Evolutionary conservation across 1,284 basidiomycete genomes (phyloP).

Genomic region (Ustilago sp.): DNA sequence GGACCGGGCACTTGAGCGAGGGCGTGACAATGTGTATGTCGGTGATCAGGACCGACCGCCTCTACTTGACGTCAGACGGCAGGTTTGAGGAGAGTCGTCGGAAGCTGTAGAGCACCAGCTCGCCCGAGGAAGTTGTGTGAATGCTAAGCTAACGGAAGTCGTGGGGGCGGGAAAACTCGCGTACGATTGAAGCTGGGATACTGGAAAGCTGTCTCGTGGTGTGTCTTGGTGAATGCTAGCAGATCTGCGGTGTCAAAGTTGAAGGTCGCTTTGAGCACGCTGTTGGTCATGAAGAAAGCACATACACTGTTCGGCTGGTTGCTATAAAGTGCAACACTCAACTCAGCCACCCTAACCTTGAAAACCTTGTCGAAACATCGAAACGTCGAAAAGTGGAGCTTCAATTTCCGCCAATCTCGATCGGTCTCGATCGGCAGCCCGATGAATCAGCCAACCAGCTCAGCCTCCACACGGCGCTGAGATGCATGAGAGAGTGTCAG

Average conservation of each 20-base stretch:
- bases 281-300: conserved; percentile 5
- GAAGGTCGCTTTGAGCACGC: not conserved
- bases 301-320: not conserved
- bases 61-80: not conserved
- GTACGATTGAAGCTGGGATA: not conserved
- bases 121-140: not conserved
- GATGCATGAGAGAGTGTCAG: conserved; percentile 12
- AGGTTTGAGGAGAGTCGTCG: not conserved
- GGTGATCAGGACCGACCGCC: not conserved
- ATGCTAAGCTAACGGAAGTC: not conserved
- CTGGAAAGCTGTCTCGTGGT: not conserved
- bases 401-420: conserved; percentile 9
- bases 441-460: not conserved
- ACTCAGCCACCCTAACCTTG: not conserved
- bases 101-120: not conserved
- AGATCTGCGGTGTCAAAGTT: not conserved
- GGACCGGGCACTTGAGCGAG: not conserved
- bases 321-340: conserved; percentile 3
- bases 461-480: conserved; percentile 12
- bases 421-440: conserved; percentile 1
- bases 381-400: conserved; percentile 9
- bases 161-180: not conserved
- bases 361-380: not conserved
- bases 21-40: not conserved
- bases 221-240: not conserved